Base-by-base conservation (phyloP, 2,329 filamentous ascomycete genomes). In the Phaeosphaeria sp. region DNA sequence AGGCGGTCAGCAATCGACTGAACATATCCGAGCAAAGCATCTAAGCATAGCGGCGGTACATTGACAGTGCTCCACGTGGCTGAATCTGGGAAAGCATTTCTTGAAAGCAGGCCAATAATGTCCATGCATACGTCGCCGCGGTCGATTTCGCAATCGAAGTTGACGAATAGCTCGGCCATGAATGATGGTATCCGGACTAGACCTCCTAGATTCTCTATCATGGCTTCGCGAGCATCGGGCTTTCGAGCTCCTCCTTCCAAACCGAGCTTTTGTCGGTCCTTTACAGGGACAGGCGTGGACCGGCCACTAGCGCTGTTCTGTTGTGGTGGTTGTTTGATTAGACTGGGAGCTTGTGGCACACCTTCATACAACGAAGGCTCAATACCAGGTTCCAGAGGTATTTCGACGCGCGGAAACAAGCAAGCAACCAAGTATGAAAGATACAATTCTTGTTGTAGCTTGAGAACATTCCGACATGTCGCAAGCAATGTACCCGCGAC, bases 41-140 rank as follows among this genome's bases (percentile, higher is more conserved):
- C 95, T 21, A 99, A 83, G 70, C 95, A 99, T 2, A 99, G 81
- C 0, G 95, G 95, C 17, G 95, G 95, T 1, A 99, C 96, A 73
- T 96, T 99, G 5, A 94, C 97, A 11, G 95, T 99, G 76, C 96
- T 99, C 95, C 95, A 99, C 6, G 93, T 97, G 6, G 94, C 95
- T 9, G 95, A 97, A 75, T 99, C 95, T 0, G 95, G 96, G 64
- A 99, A 90, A 1, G 95, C 95, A 75, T 97, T 99, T 57, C 95
- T 87, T 20, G 95, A 94, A 17, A 99, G 82, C 33, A 99, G 84
- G 0, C 95, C 94, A 59, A 99, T 88, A 85, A 98, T 90, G 72
- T 99, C 96, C 80, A 97, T 91, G 71, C 95, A 99, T 5, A 99
- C 81, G 79, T 99, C 95, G 51, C 89, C 89, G 50, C 93, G 87